Conservation (phyloP, 179 eudicot species). For the Spergularia azorica region DNA sequence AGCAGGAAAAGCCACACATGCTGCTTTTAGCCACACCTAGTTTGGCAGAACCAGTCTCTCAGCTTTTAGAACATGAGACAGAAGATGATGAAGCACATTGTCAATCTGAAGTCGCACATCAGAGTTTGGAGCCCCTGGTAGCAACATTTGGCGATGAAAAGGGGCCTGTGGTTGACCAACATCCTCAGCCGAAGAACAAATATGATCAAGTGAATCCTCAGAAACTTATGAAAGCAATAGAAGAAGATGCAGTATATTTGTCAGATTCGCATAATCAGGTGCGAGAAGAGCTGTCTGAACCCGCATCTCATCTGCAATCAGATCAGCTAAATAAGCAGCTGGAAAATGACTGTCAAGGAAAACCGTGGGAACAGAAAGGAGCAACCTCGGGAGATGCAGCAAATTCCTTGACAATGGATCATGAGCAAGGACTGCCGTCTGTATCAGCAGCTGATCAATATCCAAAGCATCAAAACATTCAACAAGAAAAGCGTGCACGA, state of each 20-base stretch:
- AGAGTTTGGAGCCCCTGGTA: background rate
- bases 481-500: background rate
- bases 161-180: background rate
- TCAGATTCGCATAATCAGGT: background rate
- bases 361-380: too few relatives aligned
- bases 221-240: conserved; percentile 6
- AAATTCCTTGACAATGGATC: too few relatives aligned
- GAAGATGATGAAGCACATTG: conserved; percentile 9
- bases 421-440: too few relatives aligned
- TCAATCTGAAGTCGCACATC: conserved; percentile 14
- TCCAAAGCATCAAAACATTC: background rate
- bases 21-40: background rate
- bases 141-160: background rate
- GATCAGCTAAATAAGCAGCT: conserved; percentile 6
- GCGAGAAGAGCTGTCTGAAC: background rate
- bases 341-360: too few relatives aligned
- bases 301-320: background rate
- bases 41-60: background rate
- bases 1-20: background rate
- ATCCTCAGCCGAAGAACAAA: conserved; percentile 14
- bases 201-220: conserved; percentile 24
- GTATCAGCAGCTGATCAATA: too few relatives aligned
- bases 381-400: too few relatives aligned
- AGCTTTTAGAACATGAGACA: conserved; percentile 5
- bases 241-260: background rate